Evolutionary conservation across 768 basidiomycete species (phyloP).

Genomic region (Termitomyces bulborhizus): DNA sequence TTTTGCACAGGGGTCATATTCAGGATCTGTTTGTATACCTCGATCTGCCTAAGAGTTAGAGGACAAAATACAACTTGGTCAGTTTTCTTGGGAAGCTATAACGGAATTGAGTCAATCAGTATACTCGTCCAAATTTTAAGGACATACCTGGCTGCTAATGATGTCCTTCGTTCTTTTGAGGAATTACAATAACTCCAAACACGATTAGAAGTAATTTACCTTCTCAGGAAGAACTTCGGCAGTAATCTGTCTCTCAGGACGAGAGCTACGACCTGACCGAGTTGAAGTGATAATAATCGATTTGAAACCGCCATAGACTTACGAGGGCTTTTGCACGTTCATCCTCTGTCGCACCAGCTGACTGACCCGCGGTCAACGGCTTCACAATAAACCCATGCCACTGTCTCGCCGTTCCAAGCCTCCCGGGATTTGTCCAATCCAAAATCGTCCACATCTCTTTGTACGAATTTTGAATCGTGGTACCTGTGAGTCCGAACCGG

Average conservation of each 20-base stretch:
- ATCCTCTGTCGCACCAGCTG: slow-evolving; percentile 54
- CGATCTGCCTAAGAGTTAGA: slow-evolving; percentile 61
- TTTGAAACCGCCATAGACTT: slow-evolving; percentile 10
- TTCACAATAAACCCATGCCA: slow-evolving; percentile 72
- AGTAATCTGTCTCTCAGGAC: slow-evolving; percentile 62
- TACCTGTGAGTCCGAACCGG: slow-evolving; percentile 86
- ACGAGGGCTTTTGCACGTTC: slow-evolving; percentile 52
- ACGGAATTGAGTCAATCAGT: neutral
- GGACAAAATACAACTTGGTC: slow-evolving; percentile 96
- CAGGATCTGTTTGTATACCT: slow-evolving; percentile 69
- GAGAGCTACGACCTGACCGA: slow-evolving; percentile 47
- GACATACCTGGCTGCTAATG: slow-evolving; percentile 56
- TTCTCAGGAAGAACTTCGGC: slow-evolving; percentile 78
- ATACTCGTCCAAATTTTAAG: neutral
- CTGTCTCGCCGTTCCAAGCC: slow-evolving; percentile 63
- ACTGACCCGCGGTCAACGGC: slow-evolving; percentile 67
- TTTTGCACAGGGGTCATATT: slow-evolving; percentile 61
- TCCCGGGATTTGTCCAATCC: slow-evolving; percentile 86
- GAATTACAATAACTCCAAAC: neutral
- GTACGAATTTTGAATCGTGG: slow-evolving; percentile 79
- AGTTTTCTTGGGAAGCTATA: slow-evolving; percentile 76
- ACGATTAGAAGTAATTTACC: slow-evolving; percentile 32
- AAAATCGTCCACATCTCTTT: slow-evolving; percentile 89
- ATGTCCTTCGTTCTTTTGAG: slow-evolving; percentile 63
- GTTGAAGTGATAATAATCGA: neutral